A percentile compares a stretch with the other conserved stretches of the same genome.
Conservation (phyloP, 1,284 basidiomycete genomes). For the Tilletiopsis washingtonensis region DNA sequence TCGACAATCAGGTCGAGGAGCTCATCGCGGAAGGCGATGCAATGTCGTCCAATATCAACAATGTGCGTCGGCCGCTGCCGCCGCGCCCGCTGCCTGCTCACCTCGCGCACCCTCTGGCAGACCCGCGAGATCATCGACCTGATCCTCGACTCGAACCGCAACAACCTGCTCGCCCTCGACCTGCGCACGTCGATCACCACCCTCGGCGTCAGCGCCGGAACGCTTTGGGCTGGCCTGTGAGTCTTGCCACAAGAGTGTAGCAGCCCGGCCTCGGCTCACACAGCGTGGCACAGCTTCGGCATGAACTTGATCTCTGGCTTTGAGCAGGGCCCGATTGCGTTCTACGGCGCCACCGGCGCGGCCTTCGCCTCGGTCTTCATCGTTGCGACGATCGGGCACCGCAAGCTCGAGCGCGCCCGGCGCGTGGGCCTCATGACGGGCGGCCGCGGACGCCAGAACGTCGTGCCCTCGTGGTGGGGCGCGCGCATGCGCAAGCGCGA, state of each 20-base stretch:
- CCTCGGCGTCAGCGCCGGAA: conserved; percentile 82
- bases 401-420: background rate
- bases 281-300: too few species aligned
- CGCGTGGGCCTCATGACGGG: background rate
- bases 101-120: too few species aligned
- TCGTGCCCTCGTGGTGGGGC: too few species aligned
- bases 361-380: background rate
- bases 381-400: background rate
- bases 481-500: too few species aligned
- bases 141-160: conserved; percentile 91
- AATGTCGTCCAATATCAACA: conserved; percentile 58
- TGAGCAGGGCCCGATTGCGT: background rate
- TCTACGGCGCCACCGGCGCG: background rate
- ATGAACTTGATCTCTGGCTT: background rate
- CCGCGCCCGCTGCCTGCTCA: too few species aligned
- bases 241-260: too few species aligned
- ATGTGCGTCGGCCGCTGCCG: too few species aligned
- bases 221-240: conserved; percentile 82
- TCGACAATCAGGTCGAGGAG: conserved; percentile 62
- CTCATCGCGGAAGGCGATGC: conserved; percentile 31
- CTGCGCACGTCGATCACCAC: conserved; percentile 87
- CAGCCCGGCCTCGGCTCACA: too few species aligned
- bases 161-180: conserved; percentile 81
- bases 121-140: conserved; percentile 97
- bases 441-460: too few species aligned